A percentile compares a stretch with the other conserved stretches of the same genome.
Evolutionary conservation across 805 yeast genomes (phyloP).

Genomic region (Kregervanrija fluxuum): DNA sequence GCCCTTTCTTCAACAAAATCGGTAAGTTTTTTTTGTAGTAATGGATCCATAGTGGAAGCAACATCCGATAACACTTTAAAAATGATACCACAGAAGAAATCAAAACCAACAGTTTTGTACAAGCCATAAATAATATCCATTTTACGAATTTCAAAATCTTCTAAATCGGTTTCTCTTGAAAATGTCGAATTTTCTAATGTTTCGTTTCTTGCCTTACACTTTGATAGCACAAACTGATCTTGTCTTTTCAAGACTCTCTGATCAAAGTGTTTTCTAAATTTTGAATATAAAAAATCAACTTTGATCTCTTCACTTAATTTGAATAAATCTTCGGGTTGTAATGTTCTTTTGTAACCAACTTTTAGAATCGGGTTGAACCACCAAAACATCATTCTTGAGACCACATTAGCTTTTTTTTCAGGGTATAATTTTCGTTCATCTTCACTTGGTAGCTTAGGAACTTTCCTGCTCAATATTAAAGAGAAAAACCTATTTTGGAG

Average conservation of each 20-base stretch:
- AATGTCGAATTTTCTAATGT: conserved; percentile 15
- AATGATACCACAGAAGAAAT: conserved; percentile 34
- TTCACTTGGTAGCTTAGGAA: conserved; percentile 43
- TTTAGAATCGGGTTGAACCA: conserved; percentile 61
- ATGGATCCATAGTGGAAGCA: conserved; percentile 50
- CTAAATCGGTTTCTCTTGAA: conserved; percentile 12
- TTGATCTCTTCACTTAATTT: conserved; percentile 35
- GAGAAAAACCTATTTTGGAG: conserved; percentile 45
- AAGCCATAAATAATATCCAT: conserved; percentile 30
- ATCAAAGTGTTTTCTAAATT: conserved; percentile 30
- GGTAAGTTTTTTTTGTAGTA: conserved; percentile 58
- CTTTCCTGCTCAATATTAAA: conserved; percentile 39
- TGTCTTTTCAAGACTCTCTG: conserved; percentile 17
- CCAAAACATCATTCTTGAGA: conserved; percentile 48
- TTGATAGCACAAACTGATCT: conserved; percentile 16
- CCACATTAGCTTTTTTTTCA: conserved; percentile 32
- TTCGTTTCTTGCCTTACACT: conserved; percentile 23
- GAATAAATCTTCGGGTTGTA: conserved; percentile 57
- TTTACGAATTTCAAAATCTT: conserved; percentile 20
- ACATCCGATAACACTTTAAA: conserved; percentile 39
- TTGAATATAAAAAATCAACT: conserved; percentile 33
- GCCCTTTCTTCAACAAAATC: conserved; percentile 49
- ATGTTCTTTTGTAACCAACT: conserved; percentile 66
- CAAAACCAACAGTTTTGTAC: conserved; percentile 40
- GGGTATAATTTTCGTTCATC: conserved; percentile 49